A percentile compares a stretch with the other conserved stretches of the same genome.
These are phyloP conservation scores for Trichoderma koningii DNA, from an alignment of 2,329 filamentous ascomycete genomes.

Conservation along the genomic window DNA sequence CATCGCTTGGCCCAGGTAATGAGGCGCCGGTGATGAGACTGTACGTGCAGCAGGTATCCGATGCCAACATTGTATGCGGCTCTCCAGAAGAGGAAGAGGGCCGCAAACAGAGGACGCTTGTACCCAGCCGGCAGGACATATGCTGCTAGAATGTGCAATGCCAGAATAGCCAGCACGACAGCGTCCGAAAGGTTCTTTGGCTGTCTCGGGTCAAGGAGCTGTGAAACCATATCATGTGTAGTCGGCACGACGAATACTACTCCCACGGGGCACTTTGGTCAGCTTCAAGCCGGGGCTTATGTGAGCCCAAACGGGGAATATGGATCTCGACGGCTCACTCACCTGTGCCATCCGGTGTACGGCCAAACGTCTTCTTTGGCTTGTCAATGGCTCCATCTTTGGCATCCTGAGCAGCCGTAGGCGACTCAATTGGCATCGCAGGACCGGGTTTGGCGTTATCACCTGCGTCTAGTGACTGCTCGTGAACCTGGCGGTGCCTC, in stretches of 20 bases:
- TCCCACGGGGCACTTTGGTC: constrained; percentile 9
- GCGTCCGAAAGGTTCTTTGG: constrained; percentile 92
- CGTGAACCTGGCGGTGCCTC: constrained; percentile 37
- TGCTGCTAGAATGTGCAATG: constrained; percentile 70
- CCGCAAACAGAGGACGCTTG: constrained; percentile 76
- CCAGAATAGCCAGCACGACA: constrained; percentile 76
- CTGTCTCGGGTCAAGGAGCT: constrained; percentile 89
- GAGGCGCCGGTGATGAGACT: constrained; percentile 85
- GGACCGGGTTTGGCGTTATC: not conserved
- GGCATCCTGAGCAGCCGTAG: constrained; percentile 14
- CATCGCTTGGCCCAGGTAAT: constrained; percentile 85
- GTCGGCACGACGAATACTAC: constrained; percentile 92
- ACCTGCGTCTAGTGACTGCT: constrained; percentile 12
- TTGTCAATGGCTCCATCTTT: constrained; percentile 15
- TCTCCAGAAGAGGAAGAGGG: constrained; percentile 89
- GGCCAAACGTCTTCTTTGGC: constrained; percentile 78
- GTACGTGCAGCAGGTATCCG: constrained; percentile 81
- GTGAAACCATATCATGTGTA: constrained; percentile 98
- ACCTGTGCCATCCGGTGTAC: constrained; percentile 90
- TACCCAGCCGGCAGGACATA: constrained; percentile 69
- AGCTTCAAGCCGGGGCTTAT: constrained; percentile 20
- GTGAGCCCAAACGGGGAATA: not conserved
- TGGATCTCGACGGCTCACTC: constrained; percentile 44
- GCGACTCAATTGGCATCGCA: constrained; percentile 14
- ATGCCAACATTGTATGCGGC: constrained; percentile 92